Conservation (phyloP, 345 rosid species). For the Syzygium aqueum region DNA sequence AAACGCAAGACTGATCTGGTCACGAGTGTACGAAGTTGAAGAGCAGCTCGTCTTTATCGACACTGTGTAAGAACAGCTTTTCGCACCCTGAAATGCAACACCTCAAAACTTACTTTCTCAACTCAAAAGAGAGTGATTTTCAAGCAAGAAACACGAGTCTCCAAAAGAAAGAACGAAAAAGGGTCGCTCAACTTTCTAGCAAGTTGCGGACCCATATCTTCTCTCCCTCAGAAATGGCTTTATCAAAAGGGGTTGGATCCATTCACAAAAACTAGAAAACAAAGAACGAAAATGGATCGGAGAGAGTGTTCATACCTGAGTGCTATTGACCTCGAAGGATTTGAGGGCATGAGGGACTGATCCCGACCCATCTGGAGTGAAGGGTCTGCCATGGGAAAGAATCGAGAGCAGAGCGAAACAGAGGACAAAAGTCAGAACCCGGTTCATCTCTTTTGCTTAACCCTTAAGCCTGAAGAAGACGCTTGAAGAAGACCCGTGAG, state of each 20-base stretch:
- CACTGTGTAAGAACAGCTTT: constrained; percentile 46
- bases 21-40: constrained; percentile 42
- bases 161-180: neutral
- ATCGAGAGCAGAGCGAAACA: constrained; percentile 10
- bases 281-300: neutral
- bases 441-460: neutral
- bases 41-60: constrained; percentile 58
- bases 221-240: neutral
- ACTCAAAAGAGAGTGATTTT: neutral
- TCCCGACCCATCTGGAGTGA: constrained; percentile 16
- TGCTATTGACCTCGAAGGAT: constrained; percentile 22
- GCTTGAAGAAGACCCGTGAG: neutral
- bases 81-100: constrained; percentile 8
- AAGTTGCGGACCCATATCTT: neutral
- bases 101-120: neutral
- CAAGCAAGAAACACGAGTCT: neutral
- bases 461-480: neutral
- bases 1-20: constrained; percentile 53
- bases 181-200: neutral
- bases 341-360: constrained; percentile 11
- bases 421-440: constrained; percentile 2
- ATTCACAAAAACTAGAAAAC: neutral
- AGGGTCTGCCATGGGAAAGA: constrained; percentile 12
- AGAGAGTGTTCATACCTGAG: constrained; percentile 13
- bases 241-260: neutral